These are phyloP conservation scores for Microdochium nivale DNA, from an alignment of 2,329 filamentous ascomycete genomes.

Conservation along the genomic window DNA sequence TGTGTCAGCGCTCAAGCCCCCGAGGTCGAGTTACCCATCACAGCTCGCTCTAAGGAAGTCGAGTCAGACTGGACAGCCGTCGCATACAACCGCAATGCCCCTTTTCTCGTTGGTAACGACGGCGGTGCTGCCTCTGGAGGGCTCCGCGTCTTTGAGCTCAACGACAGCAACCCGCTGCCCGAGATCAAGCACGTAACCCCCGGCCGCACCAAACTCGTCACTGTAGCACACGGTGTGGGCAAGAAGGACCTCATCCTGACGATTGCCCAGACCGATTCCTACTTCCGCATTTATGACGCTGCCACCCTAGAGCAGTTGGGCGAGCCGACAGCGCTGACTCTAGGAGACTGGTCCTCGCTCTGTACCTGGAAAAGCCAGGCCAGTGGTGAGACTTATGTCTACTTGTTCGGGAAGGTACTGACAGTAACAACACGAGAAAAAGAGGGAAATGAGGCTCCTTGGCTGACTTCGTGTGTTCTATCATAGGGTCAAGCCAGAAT, in stretches of 20 bases:
- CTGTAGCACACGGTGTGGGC: constrained; percentile 25
- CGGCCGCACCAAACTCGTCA: constrained; percentile 36
- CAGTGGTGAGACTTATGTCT: constrained; percentile 32
- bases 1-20: constrained; percentile 1
- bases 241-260: constrained; percentile 28
- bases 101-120: constrained; percentile 36
- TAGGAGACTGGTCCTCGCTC: constrained; percentile 38
- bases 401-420: constrained; percentile 31
- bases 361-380: constrained; percentile 32
- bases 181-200: constrained; percentile 23
- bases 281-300: constrained; percentile 29
- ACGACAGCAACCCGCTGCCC: constrained; percentile 17
- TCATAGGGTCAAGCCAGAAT: constrained; percentile 21
- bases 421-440: not conserved
- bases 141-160: constrained; percentile 27
- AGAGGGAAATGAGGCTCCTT: not conserved
- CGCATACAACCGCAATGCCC: constrained; percentile 24
- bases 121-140: constrained; percentile 32
- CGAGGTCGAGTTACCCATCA: constrained; percentile 13
- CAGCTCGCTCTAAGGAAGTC: constrained; percentile 21
- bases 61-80: constrained; percentile 32
- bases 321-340: constrained; percentile 20
- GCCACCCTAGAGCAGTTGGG: constrained; percentile 20
- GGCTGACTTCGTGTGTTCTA: not conserved
- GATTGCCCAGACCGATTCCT: constrained; percentile 32